Conservation (phyloP, 805 yeast species). For the Teunomyces atbi region DNA sequence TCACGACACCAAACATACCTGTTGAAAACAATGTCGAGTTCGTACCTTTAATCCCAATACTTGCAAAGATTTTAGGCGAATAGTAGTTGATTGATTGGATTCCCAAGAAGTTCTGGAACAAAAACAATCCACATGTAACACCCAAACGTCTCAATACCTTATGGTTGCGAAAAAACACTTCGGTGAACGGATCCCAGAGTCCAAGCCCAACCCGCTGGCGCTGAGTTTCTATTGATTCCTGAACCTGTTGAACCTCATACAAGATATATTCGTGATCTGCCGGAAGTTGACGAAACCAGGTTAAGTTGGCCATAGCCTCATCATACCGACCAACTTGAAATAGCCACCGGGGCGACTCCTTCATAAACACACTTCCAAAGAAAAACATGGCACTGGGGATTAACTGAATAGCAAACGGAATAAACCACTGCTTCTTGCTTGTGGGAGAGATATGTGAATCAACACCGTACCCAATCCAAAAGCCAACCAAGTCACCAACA, state of each 20-base stretch:
- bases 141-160: conserved; percentile 26
- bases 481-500: conserved; percentile 38
- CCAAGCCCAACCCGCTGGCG: conserved; percentile 29
- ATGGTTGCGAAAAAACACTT: conserved; percentile 27
- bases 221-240: conserved; percentile 31
- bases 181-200: conserved; percentile 31
- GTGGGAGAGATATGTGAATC: conserved; percentile 22
- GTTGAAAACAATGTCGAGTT: conserved; percentile 38
- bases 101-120: conserved; percentile 40
- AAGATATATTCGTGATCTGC: conserved; percentile 33
- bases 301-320: conserved; percentile 31
- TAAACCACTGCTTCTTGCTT: conserved; percentile 34
- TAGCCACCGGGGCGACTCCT: conserved; percentile 38
- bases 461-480: conserved; percentile 37
- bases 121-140: conserved; percentile 32
- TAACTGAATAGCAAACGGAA: conserved; percentile 40
- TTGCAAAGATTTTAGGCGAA: conserved; percentile 34
- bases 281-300: conserved; percentile 35
- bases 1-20: conserved; percentile 41
- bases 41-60: conserved; percentile 38
- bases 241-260: conserved; percentile 36
- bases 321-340: conserved; percentile 29
- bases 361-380: conserved; percentile 30
- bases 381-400: conserved; percentile 37
- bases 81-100: conserved; percentile 41